Evolutionary conservation across 345 rosid species (phyloP).

Genomic region (Salix caprea): DNA sequence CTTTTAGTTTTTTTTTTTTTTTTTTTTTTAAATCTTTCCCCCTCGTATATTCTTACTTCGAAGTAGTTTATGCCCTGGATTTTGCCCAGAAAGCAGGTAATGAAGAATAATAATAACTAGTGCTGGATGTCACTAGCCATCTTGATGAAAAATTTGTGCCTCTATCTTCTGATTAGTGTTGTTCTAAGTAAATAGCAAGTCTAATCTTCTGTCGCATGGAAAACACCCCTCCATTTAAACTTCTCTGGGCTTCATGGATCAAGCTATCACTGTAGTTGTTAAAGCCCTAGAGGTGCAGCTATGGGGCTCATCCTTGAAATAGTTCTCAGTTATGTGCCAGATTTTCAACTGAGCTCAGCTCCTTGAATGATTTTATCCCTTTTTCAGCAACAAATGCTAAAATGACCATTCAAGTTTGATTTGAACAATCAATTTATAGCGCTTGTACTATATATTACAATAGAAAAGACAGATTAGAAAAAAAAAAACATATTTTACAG

Average conservation of each 20-base stretch:
- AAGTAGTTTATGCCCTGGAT: constrained; percentile 10
- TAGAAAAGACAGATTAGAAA: no score
- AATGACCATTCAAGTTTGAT: neutral
- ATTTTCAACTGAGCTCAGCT: no score
- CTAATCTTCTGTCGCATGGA: neutral
- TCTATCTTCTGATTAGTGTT: neutral
- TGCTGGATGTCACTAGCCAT: neutral
- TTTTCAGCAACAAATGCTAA: neutral
- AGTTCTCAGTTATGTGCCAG: no score
- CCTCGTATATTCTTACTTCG: neutral
- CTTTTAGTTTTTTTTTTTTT: neutral
- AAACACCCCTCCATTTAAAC: no score
- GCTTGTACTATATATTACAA: no score
- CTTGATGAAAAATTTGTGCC: neutral
- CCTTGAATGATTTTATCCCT: no score
- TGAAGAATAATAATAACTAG: neutral
- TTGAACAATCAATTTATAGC: neutral
- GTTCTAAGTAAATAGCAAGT: neutral
- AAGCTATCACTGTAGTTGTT: neutral
- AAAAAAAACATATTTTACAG: no score
- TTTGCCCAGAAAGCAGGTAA: neutral
- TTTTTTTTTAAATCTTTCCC: neutral
- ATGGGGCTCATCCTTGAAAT: no score
- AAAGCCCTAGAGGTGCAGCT: neutral
- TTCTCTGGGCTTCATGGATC: neutral